A percentile compares a stretch with the other conserved stretches of the same genome.
phyloP scores from a whole-genome alignment of 495 filamentous ascomycete species.

The Hyaloscypha bicolor region DNA sequence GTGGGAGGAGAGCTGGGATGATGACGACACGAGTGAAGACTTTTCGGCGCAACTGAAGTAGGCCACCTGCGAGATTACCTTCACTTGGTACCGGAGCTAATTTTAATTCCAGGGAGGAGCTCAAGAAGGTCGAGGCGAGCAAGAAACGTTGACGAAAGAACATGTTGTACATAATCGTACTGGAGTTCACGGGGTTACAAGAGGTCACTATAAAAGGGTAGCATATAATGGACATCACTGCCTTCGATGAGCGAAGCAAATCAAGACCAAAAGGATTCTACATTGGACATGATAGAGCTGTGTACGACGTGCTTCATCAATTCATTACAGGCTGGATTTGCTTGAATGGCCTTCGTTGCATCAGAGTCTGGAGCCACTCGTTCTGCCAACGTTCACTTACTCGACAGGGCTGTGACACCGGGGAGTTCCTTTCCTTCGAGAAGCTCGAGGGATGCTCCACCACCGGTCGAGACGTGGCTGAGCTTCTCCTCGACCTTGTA shows the following conservation, averaged over 20 bases:
- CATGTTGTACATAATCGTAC: constrained; percentile 18
- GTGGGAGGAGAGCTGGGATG: constrained; percentile 99
- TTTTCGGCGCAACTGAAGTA: constrained; percentile 96
- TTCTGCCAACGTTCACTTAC: constrained; percentile 60
- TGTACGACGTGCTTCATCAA: constrained; percentile 27
- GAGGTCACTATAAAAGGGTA: constrained; percentile 28
- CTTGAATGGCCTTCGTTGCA: constrained; percentile 35
- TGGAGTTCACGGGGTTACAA: constrained; percentile 34
- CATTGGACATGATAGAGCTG: constrained; percentile 28
- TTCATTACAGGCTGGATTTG: constrained; percentile 32
- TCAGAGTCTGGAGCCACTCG: constrained; percentile 32
- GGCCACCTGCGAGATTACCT: constrained; percentile 33
- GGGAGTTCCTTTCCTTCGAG: constrained; percentile 97
- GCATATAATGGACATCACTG: constrained; percentile 32
- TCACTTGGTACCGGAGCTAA: constrained; percentile 14
- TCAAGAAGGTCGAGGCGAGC: constrained; percentile 86
- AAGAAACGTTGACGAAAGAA: constrained; percentile 51
- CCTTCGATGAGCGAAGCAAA: constrained; percentile 17
- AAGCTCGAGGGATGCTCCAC: constrained; percentile 92
- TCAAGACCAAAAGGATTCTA: constrained; percentile 17
- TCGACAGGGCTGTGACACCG: constrained; percentile 91
- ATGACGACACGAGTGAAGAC: constrained; percentile 96
- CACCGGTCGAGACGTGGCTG: constrained; percentile 96
- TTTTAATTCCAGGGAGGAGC: constrained; percentile 70
- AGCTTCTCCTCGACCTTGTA: constrained; percentile 94